Evolutionary conservation across 805 yeast genomes (phyloP), one percentile per base, ranked within the genome.

Genomic region (Suhomyces pyralidae): DNA sequence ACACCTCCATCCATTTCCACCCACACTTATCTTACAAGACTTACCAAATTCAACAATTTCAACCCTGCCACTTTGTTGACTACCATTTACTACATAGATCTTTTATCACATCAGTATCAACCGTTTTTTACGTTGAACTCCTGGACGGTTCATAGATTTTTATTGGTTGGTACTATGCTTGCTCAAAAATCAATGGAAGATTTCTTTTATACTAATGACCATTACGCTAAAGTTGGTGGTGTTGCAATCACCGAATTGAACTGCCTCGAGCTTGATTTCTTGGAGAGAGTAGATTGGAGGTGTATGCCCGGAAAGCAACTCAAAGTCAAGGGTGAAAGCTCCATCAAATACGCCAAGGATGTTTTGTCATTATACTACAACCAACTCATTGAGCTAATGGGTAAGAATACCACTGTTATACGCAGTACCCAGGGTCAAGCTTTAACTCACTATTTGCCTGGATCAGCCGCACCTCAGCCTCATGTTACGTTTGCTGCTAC

Each of bases 141-240:
- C 1, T 80, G 94, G 66, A 93, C 99, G 0, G 97, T 93, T 3
- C 99, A 93, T 66, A 79, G 99, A 53, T 94, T 91, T 62, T 70
- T 93, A 50, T 76, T 93, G 40, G 92, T 97, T 0, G 94, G 97
- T 1, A 91, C 97, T 0, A 88, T 96, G 54, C 83, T 93, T 2
- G 96, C 94, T 0, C 85, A 93, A 57, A 93, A 93, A 66, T 93
- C 96, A 1, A 77, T 91, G 58, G 91, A 97, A 68, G 99, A 93
- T 70, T 86, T 92, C 24, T 93, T 94, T 69, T 92, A 94, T 70
- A 90, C 97, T 14, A 93, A 92, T 68, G 81, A 86, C 45, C 97
- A 94, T 68, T 93, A 94, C 63, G 96, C 98, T 10, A 88, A 88
- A 65, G 97, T 94, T 17, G 99, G 99, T 3, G 98, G 99, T 55